These are phyloP conservation scores for Botrytis elliptica DNA, from an alignment of 2,329 filamentous ascomycete species.

Conservation along the genomic window DNA sequence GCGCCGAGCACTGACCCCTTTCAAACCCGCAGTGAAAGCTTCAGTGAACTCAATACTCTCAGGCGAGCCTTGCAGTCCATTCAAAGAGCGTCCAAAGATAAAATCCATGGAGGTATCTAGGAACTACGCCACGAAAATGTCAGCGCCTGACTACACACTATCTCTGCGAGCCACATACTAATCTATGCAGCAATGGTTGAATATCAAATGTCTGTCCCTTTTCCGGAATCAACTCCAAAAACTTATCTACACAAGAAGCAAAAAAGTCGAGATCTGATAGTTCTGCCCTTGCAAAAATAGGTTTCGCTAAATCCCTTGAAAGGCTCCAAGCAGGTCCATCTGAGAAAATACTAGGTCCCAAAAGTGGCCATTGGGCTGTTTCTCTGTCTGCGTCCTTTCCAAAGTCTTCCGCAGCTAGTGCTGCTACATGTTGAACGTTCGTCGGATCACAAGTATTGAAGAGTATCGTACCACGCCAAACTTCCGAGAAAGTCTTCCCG, in stretches of 20 bases:
- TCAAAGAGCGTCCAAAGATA: conserved; percentile 11
- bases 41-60: conserved; percentile 7
- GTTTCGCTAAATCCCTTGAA: conserved; percentile 15
- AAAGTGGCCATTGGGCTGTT: conserved; percentile 39
- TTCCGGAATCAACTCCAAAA: background rate
- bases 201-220: conserved; percentile 15
- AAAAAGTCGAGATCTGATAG: conserved; percentile 13
- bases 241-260: conserved; percentile 5
- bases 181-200: conserved; percentile 10
- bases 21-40: background rate
- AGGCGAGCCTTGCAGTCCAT: background rate
- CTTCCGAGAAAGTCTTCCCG: conserved; percentile 17
- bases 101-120: conserved; percentile 14
- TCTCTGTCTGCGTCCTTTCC: conserved; percentile 47
- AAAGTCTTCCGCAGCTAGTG: conserved; percentile 3
- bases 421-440: conserved; percentile 14
- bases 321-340: conserved; percentile 17
- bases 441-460: conserved; percentile 14
- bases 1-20: background rate
- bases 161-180: background rate
- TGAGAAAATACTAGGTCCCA: conserved; percentile 12
- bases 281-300: conserved; percentile 15
- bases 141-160: background rate
- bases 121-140: conserved; percentile 1
- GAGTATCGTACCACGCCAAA: background rate